These are phyloP conservation scores for Coemansia sp. DNA, from an alignment of 192 early-diverging fungal genomes.

Conservation along the genomic window DNA sequence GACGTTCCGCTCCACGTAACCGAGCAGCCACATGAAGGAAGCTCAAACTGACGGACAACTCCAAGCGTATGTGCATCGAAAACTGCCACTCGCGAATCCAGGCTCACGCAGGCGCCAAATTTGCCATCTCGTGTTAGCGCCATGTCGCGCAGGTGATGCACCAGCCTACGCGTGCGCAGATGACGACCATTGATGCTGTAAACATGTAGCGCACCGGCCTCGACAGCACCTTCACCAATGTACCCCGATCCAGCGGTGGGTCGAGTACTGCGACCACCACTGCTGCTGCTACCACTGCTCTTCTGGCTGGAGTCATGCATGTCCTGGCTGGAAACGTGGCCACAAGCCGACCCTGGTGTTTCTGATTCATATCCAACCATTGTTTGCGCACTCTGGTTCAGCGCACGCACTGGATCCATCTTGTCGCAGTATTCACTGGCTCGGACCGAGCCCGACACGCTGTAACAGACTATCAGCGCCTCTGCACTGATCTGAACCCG, in stretches of 20 bases:
- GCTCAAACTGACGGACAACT: slow-evolving; percentile 48
- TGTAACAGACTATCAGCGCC: slow-evolving; percentile 38
- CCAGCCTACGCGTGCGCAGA: slow-evolving; percentile 45
- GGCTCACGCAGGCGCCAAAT: slow-evolving; percentile 41
- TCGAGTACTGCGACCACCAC: neutral
- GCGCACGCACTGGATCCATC: slow-evolving; percentile 26
- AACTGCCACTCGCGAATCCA: slow-evolving; percentile 41
- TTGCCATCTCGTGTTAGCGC: slow-evolving; percentile 39
- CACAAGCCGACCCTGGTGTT: neutral
- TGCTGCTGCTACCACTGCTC: neutral
- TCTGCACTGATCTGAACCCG: slow-evolving; percentile 36
- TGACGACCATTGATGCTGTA: slow-evolving; percentile 42
- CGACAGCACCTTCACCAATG: slow-evolving; percentile 20
- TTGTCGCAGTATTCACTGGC: slow-evolving; percentile 17
- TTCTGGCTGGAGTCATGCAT: slow-evolving; percentile 7
- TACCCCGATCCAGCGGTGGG: neutral
- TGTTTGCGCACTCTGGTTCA: slow-evolving; percentile 2
- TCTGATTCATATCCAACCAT: neutral
- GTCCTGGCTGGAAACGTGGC: neutral
- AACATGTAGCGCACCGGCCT: slow-evolving; percentile 40
- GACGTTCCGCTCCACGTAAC: slow-evolving; percentile 38
- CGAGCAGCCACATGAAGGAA: slow-evolving; percentile 41
- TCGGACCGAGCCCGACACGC: slow-evolving; percentile 26
- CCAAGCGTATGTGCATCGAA: slow-evolving; percentile 33
- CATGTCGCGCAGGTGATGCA: slow-evolving; percentile 39